A percentile compares a stretch with the other conserved stretches of the same genome.
Conservation (phyloP, 148 eudicot genomes). For the Polygonum aviculare region DNA sequence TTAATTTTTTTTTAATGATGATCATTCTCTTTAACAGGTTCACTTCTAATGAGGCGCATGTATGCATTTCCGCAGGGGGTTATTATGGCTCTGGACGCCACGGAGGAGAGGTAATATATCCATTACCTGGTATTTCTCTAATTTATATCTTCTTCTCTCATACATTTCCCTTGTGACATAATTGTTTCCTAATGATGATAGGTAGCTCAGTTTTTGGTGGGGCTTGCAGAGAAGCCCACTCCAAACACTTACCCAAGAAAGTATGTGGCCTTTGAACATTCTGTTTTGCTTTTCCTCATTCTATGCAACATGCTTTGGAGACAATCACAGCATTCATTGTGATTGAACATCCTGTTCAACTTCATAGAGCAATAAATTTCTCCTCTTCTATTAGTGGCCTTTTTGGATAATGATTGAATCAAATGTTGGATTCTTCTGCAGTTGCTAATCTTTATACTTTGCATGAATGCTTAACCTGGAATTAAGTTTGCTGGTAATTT, state of each 20-base stretch:
- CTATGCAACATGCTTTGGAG: not conserved
- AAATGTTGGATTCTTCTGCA: not conserved
- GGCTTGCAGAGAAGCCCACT: slow-evolving; percentile 73
- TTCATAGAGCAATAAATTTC: not conserved
- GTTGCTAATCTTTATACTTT: not conserved
- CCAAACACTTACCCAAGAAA: slow-evolving; percentile 55
- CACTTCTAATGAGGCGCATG: not conserved
- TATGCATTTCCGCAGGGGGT: slow-evolving; percentile 44
- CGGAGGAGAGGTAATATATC: slow-evolving; percentile 68
- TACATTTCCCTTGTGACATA: not conserved
- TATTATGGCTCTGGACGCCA: slow-evolving; percentile 95
- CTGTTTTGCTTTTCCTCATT: not conserved
- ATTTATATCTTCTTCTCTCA: not conserved
- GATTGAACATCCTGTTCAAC: not conserved
- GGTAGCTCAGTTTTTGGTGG: slow-evolving; percentile 87
- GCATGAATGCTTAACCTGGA: not conserved
- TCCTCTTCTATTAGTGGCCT: not conserved
- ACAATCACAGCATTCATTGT: not conserved
- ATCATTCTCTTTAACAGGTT: not conserved
- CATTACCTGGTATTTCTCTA: not conserved
- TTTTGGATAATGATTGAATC: not conserved
- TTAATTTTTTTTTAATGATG: not conserved
- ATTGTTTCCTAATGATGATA: slow-evolving; percentile 15
- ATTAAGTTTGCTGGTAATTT: not conserved
- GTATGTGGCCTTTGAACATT: slow-evolving; percentile 23